Conservation (phyloP, 768 basidiomycete species). For the Leccinum uliginosum region DNA sequence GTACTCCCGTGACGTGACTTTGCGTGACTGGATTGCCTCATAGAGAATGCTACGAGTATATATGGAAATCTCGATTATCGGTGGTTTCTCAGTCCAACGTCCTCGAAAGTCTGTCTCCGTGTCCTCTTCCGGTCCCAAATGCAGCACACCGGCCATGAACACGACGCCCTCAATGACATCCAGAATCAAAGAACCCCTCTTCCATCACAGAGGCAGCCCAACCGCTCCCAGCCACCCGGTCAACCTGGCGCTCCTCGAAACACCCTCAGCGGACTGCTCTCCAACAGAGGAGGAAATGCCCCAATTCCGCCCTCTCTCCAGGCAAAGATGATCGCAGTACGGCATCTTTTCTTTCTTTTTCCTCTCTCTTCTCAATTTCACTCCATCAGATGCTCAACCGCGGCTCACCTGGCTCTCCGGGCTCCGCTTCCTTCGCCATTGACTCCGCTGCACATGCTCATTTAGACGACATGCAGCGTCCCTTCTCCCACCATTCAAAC, state of each 20-base stretch:
- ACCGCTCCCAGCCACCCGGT: slow-evolving; percentile 14
- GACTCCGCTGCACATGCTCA: slow-evolving; percentile 40
- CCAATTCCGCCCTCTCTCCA: slow-evolving; percentile 87
- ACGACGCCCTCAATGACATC: slow-evolving; percentile 5
- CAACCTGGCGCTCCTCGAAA: slow-evolving; percentile 19
- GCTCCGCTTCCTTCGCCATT: slow-evolving; percentile 27
- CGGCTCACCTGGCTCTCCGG: slow-evolving; percentile 25
- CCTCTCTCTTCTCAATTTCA: slow-evolving; percentile 13
- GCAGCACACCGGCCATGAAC: slow-evolving; percentile 21
- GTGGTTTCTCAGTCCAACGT: slow-evolving; percentile 13
- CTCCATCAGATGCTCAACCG: slow-evolving; percentile 45
- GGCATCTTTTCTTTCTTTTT: slow-evolving; percentile 19
- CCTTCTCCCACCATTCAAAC: slow-evolving; percentile 31
- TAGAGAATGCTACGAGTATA: slow-evolving; percentile 18
- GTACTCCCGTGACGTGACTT: not conserved
- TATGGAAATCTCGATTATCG: slow-evolving; percentile 36
- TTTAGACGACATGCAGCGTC: slow-evolving; percentile 25
- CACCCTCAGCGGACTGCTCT: slow-evolving; percentile 40
- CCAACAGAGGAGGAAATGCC: slow-evolving; percentile 42
- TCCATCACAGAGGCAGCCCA: slow-evolving; percentile 5
- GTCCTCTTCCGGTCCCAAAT: slow-evolving; percentile 4
- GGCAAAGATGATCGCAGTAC: slow-evolving; percentile 89
- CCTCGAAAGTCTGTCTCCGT: not conserved
- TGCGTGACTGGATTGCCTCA: not conserved
- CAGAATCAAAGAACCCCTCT: slow-evolving; percentile 3